phyloP scores from a whole-genome alignment of 371 early-diverging fungal species.

The Mortierella sp. region DNA sequence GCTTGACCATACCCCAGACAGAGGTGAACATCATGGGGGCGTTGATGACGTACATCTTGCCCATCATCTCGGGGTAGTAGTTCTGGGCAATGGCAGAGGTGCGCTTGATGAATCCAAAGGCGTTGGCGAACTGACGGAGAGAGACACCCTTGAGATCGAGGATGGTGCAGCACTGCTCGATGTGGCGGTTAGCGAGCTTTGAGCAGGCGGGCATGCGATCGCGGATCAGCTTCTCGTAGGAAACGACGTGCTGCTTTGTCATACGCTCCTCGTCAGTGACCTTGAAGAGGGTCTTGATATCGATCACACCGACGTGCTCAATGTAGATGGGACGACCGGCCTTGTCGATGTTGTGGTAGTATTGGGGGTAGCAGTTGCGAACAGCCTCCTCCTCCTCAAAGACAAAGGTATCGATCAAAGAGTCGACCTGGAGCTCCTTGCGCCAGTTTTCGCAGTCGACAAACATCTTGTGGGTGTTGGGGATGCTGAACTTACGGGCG shows the following conservation, averaged over 20 bases:
- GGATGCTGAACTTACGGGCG: conserved; percentile 77
- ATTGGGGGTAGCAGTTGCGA: conserved; percentile 73
- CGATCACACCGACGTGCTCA: conserved; percentile 74
- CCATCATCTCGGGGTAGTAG: conserved; percentile 86
- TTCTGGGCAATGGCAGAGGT: conserved; percentile 78
- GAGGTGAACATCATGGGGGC: conserved; percentile 81
- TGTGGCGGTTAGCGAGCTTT: conserved; percentile 62
- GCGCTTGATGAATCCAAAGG: conserved; percentile 69
- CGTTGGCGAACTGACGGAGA: conserved; percentile 68
- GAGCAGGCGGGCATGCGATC: conserved; percentile 75
- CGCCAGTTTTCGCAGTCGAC: conserved; percentile 75
- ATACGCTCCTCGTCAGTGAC: conserved; percentile 73
- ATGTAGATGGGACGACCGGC: conserved; percentile 80
- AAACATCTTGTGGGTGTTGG: conserved; percentile 75
- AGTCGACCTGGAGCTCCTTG: conserved; percentile 65
- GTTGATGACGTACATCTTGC: conserved; percentile 82
- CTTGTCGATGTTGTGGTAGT: conserved; percentile 83
- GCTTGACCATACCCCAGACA: conserved; percentile 77
- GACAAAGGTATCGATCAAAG: conserved; percentile 59
- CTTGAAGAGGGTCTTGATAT: conserved; percentile 69
- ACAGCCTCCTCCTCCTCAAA: conserved; percentile 64
- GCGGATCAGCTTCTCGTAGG: conserved; percentile 73
- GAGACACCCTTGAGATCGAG: conserved; percentile 79
- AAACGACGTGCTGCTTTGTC: conserved; percentile 74
- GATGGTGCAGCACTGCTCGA: conserved; percentile 80